A percentile compares a stretch with the other conserved stretches of the same genome.
Evolutionary conservation across 805 yeast genomes (phyloP).

Genomic region (Wickerhamomyces hampshirensis): DNA sequence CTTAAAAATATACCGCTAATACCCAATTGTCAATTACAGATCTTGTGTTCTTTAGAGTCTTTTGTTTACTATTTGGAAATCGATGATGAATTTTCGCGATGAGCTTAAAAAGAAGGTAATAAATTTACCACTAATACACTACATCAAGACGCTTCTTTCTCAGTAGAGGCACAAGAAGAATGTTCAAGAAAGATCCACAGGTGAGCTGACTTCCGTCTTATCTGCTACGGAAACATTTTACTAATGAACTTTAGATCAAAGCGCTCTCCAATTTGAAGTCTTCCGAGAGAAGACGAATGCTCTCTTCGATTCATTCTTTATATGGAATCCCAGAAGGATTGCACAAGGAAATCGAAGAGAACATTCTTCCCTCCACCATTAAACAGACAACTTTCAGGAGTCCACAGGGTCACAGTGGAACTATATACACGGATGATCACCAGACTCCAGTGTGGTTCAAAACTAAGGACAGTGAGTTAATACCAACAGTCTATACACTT

Average conservation of each 20-base stretch:
- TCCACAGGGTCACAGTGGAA: slow-evolving; percentile 48
- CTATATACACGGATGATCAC: slow-evolving; percentile 57
- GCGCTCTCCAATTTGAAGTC: slow-evolving; percentile 76
- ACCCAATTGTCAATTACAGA: too few species aligned
- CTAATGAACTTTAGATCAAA: slow-evolving; percentile 52
- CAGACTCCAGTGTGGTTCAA: slow-evolving; percentile 74
- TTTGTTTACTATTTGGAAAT: too few species aligned
- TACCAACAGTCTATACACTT: slow-evolving; percentile 70
- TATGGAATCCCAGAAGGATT: too few species aligned
- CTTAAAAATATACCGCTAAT: too few species aligned
- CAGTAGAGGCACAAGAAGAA: too few species aligned
- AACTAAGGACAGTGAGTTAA: slow-evolving; percentile 44
- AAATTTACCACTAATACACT: too few species aligned
- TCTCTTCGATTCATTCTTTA: too few species aligned
- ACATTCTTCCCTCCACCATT: slow-evolving; percentile 25
- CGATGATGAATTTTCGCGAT: too few species aligned
- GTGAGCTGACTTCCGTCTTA: slow-evolving; percentile 1
- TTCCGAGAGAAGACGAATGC: slow-evolving; percentile 61
- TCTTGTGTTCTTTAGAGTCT: too few species aligned
- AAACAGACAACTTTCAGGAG: slow-evolving; percentile 63
- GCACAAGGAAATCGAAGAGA: slow-evolving; percentile 21
- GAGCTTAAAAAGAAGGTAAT: too few species aligned
- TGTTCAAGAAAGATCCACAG: slow-evolving; percentile 15
- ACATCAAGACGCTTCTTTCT: too few species aligned
- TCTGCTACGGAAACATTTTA: too few species aligned